phyloP scores from a whole-genome alignment of 257 asterid species.

The Oldenlandia corymbosa region DNA sequence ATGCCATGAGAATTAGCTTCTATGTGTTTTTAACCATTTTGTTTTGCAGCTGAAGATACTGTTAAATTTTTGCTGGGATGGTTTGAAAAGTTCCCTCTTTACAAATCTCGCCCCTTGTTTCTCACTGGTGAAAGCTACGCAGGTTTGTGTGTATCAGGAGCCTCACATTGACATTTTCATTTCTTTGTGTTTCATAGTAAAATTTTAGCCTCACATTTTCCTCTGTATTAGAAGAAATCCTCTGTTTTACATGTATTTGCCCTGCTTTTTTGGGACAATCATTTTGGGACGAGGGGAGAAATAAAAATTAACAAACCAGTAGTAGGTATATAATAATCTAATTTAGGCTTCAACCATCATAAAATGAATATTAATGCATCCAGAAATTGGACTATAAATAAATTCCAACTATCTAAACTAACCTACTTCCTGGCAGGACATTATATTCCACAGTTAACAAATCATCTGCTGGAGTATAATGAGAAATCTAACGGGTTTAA shows the following conservation, averaged over 20 bases:
- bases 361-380: too few relatives aligned
- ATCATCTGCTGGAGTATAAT: conserved; percentile 26
- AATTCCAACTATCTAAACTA: not conserved
- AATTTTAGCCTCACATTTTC: too few relatives aligned
- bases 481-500: conserved; percentile 19
- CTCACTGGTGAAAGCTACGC: conserved; percentile 43
- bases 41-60: conserved; percentile 29
- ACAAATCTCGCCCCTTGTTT: conserved; percentile 25
- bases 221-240: too few relatives aligned
- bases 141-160: too few relatives aligned
- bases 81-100: conserved; percentile 28
- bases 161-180: too few relatives aligned
- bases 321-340: too few relatives aligned
- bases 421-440: conserved; percentile 20
- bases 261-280: too few relatives aligned
- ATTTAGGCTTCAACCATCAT: too few relatives aligned
- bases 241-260: too few relatives aligned
- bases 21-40: not conserved
- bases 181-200: too few relatives aligned
- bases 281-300: too few relatives aligned
- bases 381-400: not conserved
- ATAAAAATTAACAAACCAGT: too few relatives aligned
- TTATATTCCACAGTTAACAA: conserved; percentile 34
- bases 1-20: not conserved
- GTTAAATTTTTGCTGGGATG: conserved; percentile 28